These are phyloP conservation scores for Elsinoe arachidis DNA, from an alignment of 2,329 filamentous ascomycete genomes.

Conservation along the genomic window DNA sequence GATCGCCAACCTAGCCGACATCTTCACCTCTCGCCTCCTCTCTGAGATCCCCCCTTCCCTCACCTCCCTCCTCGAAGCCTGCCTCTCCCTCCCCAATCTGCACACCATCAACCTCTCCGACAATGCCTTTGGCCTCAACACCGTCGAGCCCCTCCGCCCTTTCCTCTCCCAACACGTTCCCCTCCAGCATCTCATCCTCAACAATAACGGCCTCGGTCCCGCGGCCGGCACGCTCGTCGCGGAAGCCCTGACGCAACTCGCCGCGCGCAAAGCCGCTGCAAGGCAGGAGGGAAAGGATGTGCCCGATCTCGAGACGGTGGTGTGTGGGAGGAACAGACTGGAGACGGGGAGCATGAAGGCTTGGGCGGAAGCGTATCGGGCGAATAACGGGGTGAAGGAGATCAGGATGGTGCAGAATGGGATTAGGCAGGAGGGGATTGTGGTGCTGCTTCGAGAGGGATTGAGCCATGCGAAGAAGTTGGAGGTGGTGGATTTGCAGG, in stretches of 20 bases:
- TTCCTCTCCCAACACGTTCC: constrained; percentile 85
- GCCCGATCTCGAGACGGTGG: constrained; percentile 85
- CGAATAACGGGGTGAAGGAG: constrained; percentile 69
- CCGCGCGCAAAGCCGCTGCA: constrained; percentile 73
- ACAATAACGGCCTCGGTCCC: constrained; percentile 96
- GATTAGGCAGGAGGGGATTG: constrained; percentile 88
- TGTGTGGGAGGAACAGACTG: constrained; percentile 90
- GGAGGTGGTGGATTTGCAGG: constrained; percentile 78
- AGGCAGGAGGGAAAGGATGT: constrained; percentile 59
- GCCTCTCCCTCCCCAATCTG: constrained; percentile 77
- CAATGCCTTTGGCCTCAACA: constrained; percentile 96
- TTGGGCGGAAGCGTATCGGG: constrained; percentile 80
- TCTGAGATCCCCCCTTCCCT: constrained; percentile 90
- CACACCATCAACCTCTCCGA: constrained; percentile 93
- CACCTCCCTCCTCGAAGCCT: constrained; percentile 71
- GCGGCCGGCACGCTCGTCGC: constrained; percentile 83
- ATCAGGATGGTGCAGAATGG: constrained; percentile 99
- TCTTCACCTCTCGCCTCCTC: constrained; percentile 90
- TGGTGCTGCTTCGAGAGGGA: constrained; percentile 68
- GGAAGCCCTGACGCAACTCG: constrained; percentile 73
- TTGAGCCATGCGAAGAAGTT: constrained; percentile 61
- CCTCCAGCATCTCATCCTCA: constrained; percentile 87
- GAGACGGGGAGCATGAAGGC: constrained; percentile 95
- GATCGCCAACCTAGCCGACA: constrained; percentile 87
- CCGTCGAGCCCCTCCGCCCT: constrained; percentile 80